These are phyloP conservation scores for Plantago elongata DNA, from an alignment of 257 asterid genomes.

Conservation along the genomic window DNA sequence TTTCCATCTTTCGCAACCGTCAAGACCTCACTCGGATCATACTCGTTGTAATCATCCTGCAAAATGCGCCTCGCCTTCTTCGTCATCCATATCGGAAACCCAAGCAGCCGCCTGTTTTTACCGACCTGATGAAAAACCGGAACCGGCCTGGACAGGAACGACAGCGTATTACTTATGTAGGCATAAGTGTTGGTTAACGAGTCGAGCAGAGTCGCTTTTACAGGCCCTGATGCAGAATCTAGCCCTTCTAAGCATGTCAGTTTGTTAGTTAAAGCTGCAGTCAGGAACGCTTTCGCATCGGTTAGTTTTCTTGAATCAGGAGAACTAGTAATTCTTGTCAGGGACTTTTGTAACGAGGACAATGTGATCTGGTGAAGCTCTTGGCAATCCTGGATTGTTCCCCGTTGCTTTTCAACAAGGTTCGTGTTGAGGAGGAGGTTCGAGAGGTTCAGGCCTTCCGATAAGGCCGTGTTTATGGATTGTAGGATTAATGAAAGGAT, in stretches of 20 bases:
- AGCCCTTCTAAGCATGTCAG: constrained; percentile 75
- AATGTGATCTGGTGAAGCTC: constrained; percentile 71
- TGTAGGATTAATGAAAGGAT: constrained; percentile 45
- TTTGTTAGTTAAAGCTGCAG: constrained; percentile 74
- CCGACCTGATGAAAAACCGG: constrained; percentile 15
- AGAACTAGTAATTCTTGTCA: constrained; percentile 24
- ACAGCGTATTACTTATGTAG: constrained; percentile 63
- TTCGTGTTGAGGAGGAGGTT: constrained; percentile 35
- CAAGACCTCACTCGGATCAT: constrained; percentile 34
- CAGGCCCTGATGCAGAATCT: constrained; percentile 49
- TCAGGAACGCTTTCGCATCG: constrained; percentile 57
- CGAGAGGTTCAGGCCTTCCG: constrained; percentile 45
- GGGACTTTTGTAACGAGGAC: constrained; percentile 41
- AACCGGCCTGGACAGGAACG: constrained; percentile 36
- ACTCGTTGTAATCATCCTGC: constrained; percentile 38
- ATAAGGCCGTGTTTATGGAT: constrained; percentile 52
- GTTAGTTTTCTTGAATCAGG: constrained; percentile 26
- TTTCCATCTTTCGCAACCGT: constrained; percentile 77
- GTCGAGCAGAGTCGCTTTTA: constrained; percentile 38
- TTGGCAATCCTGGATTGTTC: constrained; percentile 62
- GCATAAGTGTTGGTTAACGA: constrained; percentile 39
- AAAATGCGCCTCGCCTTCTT: constrained; percentile 36
- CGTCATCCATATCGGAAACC: constrained; percentile 59
- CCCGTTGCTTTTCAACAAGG: constrained; percentile 58
- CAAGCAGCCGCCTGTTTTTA: constrained; percentile 46